These are phyloP conservation scores for Huntiella moniliformis DNA, from an alignment of 2,329 filamentous ascomycete genomes.

Conservation along the genomic window DNA sequence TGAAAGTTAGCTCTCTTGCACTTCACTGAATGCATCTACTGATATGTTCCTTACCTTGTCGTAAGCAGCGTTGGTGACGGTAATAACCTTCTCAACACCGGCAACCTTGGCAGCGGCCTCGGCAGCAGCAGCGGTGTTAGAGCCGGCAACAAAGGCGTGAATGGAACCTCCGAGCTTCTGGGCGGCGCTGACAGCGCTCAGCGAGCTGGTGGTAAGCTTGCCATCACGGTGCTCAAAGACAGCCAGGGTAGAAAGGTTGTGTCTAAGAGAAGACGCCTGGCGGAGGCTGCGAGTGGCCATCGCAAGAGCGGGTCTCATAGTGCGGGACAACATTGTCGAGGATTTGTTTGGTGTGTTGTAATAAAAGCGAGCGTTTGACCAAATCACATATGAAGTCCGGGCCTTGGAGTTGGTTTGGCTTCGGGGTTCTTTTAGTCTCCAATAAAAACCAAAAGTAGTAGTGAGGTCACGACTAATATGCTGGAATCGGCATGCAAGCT, in stretches of 20 bases:
- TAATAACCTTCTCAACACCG: conserved; percentile 80
- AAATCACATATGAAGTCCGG: background rate
- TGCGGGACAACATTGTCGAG: conserved; percentile 7
- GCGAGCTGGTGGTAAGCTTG: conserved; percentile 61
- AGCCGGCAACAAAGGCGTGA: conserved; percentile 74
- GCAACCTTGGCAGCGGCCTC: conserved; percentile 75
- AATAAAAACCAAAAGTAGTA: background rate
- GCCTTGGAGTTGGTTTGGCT: background rate
- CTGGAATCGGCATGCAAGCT: background rate
- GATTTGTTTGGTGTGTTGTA: background rate
- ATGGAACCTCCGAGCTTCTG: conserved; percentile 70
- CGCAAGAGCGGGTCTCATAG: conserved; percentile 8
- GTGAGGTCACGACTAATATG: conserved; percentile 4
- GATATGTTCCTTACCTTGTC: conserved; percentile 48
- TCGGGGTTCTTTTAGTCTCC: background rate
- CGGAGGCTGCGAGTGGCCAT: conserved; percentile 6
- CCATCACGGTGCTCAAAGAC: conserved; percentile 86
- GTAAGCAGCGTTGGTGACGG: conserved; percentile 74
- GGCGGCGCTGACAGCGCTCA: conserved; percentile 73
- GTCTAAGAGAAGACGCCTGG: conserved; percentile 2
- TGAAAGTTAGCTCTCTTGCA: background rate
- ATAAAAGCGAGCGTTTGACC: background rate
- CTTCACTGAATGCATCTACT: too few species aligned
- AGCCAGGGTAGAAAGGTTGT: conserved; percentile 62
- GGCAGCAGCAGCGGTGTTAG: conserved; percentile 54